phyloP scores from a whole-genome alignment of 441 rosid species.

The Populus hybrid region DNA sequence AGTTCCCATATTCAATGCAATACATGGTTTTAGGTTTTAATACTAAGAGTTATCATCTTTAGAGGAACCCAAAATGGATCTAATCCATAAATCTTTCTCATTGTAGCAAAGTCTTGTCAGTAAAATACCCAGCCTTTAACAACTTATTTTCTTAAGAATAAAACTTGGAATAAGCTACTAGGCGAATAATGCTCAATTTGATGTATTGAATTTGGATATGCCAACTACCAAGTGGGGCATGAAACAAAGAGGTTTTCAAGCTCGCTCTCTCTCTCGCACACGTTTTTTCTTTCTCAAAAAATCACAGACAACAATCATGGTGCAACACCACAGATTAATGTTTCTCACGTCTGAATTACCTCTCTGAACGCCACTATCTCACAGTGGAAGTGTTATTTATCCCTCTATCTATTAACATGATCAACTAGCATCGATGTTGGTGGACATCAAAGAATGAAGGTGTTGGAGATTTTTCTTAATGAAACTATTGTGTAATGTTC shows the following conservation, averaged over 20 bases:
- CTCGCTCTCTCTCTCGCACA: too few species aligned
- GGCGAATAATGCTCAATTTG: constrained; percentile 13
- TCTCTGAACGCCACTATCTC: neutral
- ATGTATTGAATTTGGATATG: constrained; percentile 7
- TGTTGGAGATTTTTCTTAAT: too few species aligned
- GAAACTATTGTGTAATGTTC: neutral
- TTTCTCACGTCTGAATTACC: neutral
- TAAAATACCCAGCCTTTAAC: constrained; percentile 10
- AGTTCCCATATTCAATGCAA: neutral
- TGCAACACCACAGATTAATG: neutral
- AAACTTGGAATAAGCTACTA: constrained; percentile 12
- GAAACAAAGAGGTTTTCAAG: neutral
- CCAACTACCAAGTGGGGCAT: constrained; percentile 1
- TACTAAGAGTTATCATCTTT: neutral
- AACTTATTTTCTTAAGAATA: constrained; percentile 9
- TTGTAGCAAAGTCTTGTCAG: constrained; percentile 9
- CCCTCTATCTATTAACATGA: too few species aligned
- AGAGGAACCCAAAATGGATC: neutral
- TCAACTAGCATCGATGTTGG: too few species aligned
- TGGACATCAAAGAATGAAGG: too few species aligned
- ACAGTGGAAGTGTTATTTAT: too few species aligned
- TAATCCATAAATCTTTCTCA: neutral
- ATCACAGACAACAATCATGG: neutral
- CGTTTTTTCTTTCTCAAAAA: too few species aligned
- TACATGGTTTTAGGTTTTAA: neutral